Evolutionary conservation across 495 filamentous ascomycete species (phyloP), one percentile per base, ranked within the genome.

Genomic region (Xylaria castorea): DNA sequence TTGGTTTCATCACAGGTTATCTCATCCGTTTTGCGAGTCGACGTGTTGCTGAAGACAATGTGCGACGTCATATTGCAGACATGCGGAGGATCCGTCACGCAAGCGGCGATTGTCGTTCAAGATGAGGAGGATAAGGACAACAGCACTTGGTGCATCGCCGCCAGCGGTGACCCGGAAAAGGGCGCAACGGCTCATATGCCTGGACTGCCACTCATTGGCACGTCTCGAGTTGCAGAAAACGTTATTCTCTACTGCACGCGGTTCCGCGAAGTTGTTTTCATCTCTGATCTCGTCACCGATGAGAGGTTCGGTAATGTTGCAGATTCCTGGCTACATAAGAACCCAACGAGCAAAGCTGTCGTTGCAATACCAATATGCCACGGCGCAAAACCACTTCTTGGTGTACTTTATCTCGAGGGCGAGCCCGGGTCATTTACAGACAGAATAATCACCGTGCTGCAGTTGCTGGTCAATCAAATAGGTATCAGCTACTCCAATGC

Each of bases 401-500:
- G 94, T 5, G 91, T 94, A 3, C 87, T 97, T 9, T 96, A 97
- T 75, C 87, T 97, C 50, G 92, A 97, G 81, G 94, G 94, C 12
- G 89, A 93, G 62, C 90, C 93, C 0, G 92, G 93, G 40, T 93
- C 91, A 22, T 96, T 97, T 76, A 97, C 94, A 1, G 93, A 97
- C 75, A 88, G 94, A 1, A 97, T 95, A 69, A 87, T 95, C 42
- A 94, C 92, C 20, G 91, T 97, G 0, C 85, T 97, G 12, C 92
- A 94, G 80, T 84, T 97, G 50, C 88, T 97, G 9, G 93, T 93
- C 77, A 95, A 95, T 75, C 94, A 97, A 77, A 93, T 97, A 60
- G 90, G 92, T 22, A 97, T 97, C 74, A 96, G 93, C 36, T 89
- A 95, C 71, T 93, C 92, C 40, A 97, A 97, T 77, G 93, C 94